A percentile compares a stretch with the other conserved stretches of the same genome.
Evolutionary conservation across 352 stramenopile species (phyloP).

Genomic region (Pythium dissimile): DNA sequence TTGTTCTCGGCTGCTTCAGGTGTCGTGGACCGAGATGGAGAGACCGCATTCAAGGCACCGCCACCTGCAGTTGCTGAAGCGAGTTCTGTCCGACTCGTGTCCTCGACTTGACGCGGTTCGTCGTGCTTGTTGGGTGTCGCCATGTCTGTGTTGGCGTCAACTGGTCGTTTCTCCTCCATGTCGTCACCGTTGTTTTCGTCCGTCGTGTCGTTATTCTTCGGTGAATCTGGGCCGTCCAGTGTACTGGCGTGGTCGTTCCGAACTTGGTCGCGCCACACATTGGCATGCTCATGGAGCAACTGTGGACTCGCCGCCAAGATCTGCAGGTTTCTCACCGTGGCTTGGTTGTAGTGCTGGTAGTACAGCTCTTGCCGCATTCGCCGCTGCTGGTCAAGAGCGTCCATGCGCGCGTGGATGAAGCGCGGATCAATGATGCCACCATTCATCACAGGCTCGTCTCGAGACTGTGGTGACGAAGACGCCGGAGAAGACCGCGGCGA

Average conservation of each 20-base stretch:
- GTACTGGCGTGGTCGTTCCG: constrained; percentile 7
- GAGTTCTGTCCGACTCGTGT: background rate
- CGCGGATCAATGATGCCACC: constrained; percentile 53
- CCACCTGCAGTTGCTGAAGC: background rate
- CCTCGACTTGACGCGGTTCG: constrained; percentile 1
- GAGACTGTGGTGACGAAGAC: background rate
- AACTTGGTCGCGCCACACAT: constrained; percentile 43
- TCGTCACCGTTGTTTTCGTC: background rate
- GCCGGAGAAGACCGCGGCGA: background rate
- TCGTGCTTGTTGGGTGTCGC: background rate
- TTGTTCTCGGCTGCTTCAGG: background rate
- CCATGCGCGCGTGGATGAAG: constrained; percentile 55
- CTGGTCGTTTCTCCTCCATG: background rate
- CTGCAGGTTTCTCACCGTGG: constrained; percentile 50
- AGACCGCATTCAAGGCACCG: background rate
- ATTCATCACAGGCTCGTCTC: constrained; percentile 20
- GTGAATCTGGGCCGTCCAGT: background rate
- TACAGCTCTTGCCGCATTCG: constrained; percentile 51
- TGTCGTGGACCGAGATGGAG: background rate
- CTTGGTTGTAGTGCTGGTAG: constrained; percentile 41
- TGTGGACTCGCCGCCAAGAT: constrained; percentile 42
- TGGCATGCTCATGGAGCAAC: constrained; percentile 36
- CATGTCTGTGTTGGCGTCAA: background rate
- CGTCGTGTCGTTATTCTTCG: background rate
- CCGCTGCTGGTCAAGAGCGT: constrained; percentile 48